Conservation (phyloP, 805 yeast species). For the Pichia sporocuriosa region DNA sequence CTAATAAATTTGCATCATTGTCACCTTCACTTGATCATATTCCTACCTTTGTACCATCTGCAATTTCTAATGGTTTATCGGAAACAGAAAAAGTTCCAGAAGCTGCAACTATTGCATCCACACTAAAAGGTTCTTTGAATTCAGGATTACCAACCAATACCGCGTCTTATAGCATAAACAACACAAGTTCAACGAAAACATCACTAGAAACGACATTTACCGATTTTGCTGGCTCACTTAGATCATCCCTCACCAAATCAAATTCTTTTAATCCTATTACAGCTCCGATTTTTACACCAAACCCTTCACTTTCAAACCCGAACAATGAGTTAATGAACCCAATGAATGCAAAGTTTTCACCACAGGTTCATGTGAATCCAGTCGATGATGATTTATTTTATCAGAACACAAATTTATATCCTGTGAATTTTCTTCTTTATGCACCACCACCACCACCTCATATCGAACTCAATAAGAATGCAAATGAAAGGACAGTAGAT, state of each 20-base stretch:
- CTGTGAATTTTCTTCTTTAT: conserved; percentile 77
- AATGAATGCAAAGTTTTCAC: conserved; percentile 1
- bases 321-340: conserved; percentile 18
- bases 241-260: conserved; percentile 1
- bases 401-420: conserved; percentile 35
- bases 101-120: conserved; percentile 3
- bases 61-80: conserved; percentile 14
- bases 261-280: conserved; percentile 25
- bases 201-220: too few relatives aligned
- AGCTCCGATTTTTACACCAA: conserved; percentile 28
- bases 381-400: conserved; percentile 24
- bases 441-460: conserved; percentile 87
- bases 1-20: conserved; percentile 35
- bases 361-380: conserved; percentile 10
- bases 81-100: neutral
- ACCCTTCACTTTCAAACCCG: conserved; percentile 33
- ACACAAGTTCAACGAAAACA: neutral
- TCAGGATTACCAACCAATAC: neutral
- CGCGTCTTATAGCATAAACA: neutral
- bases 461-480: conserved; percentile 48
- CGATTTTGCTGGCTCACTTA: neutral
- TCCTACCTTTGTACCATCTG: conserved; percentile 43
- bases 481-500: conserved; percentile 65
- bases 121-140: neutral
- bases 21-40: conserved; percentile 44